Evolutionary conservation across 1,139 yeast species (phyloP).

Genomic region (Scheffersomyces lignicola): DNA sequence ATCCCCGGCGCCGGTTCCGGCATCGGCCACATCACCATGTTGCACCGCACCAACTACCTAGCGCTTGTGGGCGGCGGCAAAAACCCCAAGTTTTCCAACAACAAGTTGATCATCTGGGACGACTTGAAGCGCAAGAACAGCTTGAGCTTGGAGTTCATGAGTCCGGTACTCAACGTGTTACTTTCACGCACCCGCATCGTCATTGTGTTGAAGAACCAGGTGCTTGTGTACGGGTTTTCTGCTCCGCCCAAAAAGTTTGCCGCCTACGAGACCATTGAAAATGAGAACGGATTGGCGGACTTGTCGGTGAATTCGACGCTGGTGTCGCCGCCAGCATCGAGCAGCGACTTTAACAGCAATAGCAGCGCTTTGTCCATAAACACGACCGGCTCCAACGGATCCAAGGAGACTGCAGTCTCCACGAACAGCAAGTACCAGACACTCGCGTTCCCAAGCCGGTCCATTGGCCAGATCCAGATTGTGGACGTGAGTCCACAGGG

Average conservation of each 20-base stretch:
- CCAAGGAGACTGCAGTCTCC: conserved; percentile 1
- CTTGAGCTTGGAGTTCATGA: conserved; percentile 70
- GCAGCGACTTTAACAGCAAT: neutral
- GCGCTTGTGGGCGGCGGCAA: conserved; percentile 90
- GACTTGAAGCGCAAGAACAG: conserved; percentile 78
- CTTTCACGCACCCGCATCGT: conserved; percentile 75
- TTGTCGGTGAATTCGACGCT: conserved; percentile 39
- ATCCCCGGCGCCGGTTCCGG: conserved; percentile 45
- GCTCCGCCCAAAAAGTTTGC: conserved; percentile 74
- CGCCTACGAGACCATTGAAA: conserved; percentile 69
- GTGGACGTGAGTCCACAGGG: conserved; percentile 68
- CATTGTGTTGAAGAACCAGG: conserved; percentile 65
- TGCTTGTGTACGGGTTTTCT: conserved; percentile 76
- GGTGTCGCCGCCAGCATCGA: neutral
- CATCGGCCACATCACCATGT: conserved; percentile 76
- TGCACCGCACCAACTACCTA: conserved; percentile 84
- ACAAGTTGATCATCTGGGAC: conserved; percentile 86
- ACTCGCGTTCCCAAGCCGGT: conserved; percentile 72
- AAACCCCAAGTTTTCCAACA: conserved; percentile 72
- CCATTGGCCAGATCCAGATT: conserved; percentile 75
- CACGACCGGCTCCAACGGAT: conserved; percentile 6
- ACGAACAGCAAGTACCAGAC: conserved; percentile 38
- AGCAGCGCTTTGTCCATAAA: conserved; percentile 5
- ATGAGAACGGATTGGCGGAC: conserved; percentile 70
- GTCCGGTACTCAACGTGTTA: conserved; percentile 71